Evolutionary conservation across 495 filamentous ascomycete species (phyloP).

Genomic region (Geopyxis carbonaria): DNA sequence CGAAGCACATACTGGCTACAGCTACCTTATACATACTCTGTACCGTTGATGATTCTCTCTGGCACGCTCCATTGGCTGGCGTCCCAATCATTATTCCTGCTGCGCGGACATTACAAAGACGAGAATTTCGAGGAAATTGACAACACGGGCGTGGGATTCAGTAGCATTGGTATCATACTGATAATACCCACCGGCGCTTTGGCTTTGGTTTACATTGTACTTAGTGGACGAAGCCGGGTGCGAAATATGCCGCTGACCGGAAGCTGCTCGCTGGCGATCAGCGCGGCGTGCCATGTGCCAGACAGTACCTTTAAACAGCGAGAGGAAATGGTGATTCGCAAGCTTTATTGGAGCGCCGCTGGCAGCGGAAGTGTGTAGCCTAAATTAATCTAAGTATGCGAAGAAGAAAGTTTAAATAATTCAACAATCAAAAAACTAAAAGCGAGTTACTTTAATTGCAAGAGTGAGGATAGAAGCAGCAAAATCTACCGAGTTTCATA

Average conservation of each 20-base stretch:
- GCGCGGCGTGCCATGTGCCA: slow-evolving; percentile 8
- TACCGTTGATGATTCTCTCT: slow-evolving; percentile 25
- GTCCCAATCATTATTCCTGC: slow-evolving; percentile 29
- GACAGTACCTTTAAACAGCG: too few species aligned
- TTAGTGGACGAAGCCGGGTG: neutral
- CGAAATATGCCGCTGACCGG: slow-evolving; percentile 1
- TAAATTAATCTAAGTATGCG: too few species aligned
- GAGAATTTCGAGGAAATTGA: neutral
- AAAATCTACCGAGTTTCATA: too few species aligned
- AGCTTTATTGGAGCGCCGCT: too few species aligned
- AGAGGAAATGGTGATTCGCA: too few species aligned
- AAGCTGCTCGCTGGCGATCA: slow-evolving; percentile 10
- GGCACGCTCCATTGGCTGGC: slow-evolving; percentile 29
- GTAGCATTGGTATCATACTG: neutral
- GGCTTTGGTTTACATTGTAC: neutral
- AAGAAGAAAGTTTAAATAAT: too few species aligned
- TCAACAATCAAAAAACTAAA: too few species aligned
- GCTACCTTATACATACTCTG: slow-evolving; percentile 27
- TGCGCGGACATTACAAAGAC: neutral
- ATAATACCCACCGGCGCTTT: neutral
- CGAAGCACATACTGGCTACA: slow-evolving; percentile 29
- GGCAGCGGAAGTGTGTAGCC: too few species aligned
- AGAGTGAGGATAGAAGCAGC: too few species aligned
- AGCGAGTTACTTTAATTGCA: too few species aligned
- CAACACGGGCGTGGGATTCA: neutral